Percentiles rank a stretch among this genome's conserved stretches.
phyloP scores from a whole-genome alignment of 176 grass and related monocot genomes.

The Avena sativa region DNA sequence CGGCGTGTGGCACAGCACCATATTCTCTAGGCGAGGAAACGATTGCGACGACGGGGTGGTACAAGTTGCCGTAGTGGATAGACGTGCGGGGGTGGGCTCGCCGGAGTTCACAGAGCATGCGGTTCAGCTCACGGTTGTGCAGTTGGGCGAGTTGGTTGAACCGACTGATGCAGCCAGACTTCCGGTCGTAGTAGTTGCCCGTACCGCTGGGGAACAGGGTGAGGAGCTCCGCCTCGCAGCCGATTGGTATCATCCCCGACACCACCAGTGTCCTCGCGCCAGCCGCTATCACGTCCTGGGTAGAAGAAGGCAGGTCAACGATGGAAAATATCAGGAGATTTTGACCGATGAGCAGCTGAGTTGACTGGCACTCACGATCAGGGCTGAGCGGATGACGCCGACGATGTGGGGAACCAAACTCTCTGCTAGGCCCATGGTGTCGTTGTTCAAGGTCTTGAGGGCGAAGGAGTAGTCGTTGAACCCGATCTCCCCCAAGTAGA shows the following conservation, averaged over 20 bases:
- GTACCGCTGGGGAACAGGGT: not conserved
- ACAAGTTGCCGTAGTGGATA: constrained; percentile 68
- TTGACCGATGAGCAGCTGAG: too few relatives aligned
- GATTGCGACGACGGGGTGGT: constrained; percentile 39
- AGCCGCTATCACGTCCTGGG: constrained; percentile 41
- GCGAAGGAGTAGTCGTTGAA: constrained; percentile 71
- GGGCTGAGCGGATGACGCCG: constrained; percentile 38
- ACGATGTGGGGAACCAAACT: constrained; percentile 57
- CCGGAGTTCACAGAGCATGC: constrained; percentile 31
- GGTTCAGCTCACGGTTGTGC: constrained; percentile 62
- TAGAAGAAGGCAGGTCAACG: not conserved
- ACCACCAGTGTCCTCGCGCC: constrained; percentile 61
- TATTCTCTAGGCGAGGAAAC: constrained; percentile 10
- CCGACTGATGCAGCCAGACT: constrained; percentile 56
- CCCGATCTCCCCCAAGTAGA: constrained; percentile 68
- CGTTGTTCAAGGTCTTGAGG: constrained; percentile 33
- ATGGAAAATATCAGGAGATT: too few relatives aligned
- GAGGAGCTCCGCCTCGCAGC: constrained; percentile 57
- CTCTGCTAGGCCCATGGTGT: constrained; percentile 27
- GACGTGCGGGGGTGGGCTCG: constrained; percentile 31
- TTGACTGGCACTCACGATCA: not conserved
- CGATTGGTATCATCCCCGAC: constrained; percentile 55
- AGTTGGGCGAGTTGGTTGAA: constrained; percentile 55
- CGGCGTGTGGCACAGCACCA: constrained; percentile 12
- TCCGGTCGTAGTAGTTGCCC: constrained; percentile 58